Evolutionary conservation across 1,284 basidiomycete genomes (phyloP).

Genomic region (Exsudoporus floridanus): DNA sequence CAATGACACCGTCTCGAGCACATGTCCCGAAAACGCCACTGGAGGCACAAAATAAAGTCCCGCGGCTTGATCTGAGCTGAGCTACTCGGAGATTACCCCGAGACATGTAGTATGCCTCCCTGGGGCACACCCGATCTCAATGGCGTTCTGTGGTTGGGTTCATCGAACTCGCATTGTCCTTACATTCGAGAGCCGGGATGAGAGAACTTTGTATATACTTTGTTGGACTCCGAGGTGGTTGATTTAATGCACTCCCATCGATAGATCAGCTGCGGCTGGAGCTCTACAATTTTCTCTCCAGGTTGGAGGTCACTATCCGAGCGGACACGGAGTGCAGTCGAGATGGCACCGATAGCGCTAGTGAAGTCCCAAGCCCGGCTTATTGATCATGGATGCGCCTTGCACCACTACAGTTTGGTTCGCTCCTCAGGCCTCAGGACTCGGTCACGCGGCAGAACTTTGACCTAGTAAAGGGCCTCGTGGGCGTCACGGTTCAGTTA

Average conservation of each 20-base stretch:
- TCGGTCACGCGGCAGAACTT: not conserved
- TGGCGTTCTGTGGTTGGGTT: not conserved
- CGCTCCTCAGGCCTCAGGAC: not conserved
- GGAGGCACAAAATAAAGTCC: conserved; percentile 19
- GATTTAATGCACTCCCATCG: not conserved
- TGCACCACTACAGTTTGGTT: not conserved
- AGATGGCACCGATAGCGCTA: not conserved
- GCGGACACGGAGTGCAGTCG: not conserved
- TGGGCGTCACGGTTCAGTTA: too few relatives aligned
- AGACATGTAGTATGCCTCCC: not conserved
- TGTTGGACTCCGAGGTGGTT: not conserved
- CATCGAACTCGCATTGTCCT: not conserved
- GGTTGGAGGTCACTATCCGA: not conserved
- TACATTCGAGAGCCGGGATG: not conserved
- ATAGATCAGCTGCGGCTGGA: not conserved
- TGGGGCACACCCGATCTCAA: not conserved
- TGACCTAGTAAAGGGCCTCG: not conserved
- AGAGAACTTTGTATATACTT: conserved; percentile 10
- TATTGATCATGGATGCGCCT: not conserved
- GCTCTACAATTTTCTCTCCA: not conserved
- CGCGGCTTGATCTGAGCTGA: conserved; percentile 34
- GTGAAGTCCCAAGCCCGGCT: not conserved
- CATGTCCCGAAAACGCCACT: conserved; percentile 14
- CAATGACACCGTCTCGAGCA: conserved; percentile 31
- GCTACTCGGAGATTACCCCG: not conserved